Evolutionary conservation across 768 basidiomycete species (phyloP).

Genomic region (Lentinula aciculospora): DNA sequence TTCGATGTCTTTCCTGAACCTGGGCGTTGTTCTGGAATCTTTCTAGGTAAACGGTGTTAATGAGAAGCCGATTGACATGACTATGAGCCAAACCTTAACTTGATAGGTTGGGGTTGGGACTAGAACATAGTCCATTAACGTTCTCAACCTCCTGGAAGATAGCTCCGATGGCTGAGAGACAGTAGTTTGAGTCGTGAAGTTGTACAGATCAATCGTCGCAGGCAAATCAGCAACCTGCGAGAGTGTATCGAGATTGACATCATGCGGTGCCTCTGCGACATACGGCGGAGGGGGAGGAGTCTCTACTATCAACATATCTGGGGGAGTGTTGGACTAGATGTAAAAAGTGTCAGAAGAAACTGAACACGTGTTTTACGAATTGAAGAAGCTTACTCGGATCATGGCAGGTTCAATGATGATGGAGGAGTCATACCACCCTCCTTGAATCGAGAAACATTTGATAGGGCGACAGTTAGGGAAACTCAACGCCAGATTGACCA

Average conservation of each 20-base stretch:
- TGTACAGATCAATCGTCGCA: not conserved
- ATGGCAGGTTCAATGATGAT: conserved; percentile 1
- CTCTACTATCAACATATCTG: not conserved
- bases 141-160: not conserved
- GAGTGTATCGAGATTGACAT: too few relatives aligned
- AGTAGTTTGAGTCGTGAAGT: not conserved
- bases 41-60: too few relatives aligned
- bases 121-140: not conserved
- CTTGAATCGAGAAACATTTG: conserved; percentile 28
- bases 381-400: not conserved
- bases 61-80: not conserved
- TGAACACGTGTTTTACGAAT: not conserved
- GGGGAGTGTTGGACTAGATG: not conserved
- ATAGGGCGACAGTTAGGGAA: conserved; percentile 46
- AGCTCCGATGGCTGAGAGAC: not conserved
- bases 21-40: not conserved
- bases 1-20: not conserved
- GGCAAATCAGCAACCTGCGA: not conserved
- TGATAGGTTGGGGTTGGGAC: not conserved
- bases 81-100: not conserved
- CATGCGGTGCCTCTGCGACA: not conserved
- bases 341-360: not conserved
- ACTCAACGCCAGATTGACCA: conserved; percentile 40
- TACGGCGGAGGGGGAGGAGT: not conserved
- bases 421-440: conserved; percentile 69